Conservation (phyloP, 2,329 filamentous ascomycete species). For the Botryotinia narcissicola region DNA sequence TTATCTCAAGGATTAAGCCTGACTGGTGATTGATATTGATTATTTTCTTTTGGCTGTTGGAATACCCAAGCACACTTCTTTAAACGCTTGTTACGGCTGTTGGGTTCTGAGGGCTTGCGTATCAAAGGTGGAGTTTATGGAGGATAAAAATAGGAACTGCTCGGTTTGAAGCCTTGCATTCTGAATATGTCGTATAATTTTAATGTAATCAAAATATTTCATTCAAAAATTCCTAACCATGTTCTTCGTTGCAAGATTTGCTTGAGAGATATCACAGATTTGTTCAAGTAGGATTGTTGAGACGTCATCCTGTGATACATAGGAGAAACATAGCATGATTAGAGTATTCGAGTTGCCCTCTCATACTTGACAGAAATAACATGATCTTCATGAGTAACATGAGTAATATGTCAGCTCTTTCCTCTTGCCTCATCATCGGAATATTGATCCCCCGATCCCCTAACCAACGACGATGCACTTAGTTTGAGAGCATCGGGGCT, state of each 20-base stretch:
- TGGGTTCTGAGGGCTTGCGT: not conserved
- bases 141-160: not conserved
- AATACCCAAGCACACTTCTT: constrained; percentile 10
- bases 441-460: not conserved
- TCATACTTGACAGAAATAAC: not conserved
- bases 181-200: not conserved
- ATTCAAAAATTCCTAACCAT: not conserved
- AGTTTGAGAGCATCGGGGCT: not conserved
- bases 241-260: not conserved
- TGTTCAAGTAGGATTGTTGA: not conserved
- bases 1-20: not conserved
- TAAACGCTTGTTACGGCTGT: not conserved
- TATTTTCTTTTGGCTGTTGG: not conserved
- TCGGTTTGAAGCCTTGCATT: not conserved
- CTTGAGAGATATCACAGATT: not conserved
- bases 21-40: not conserved
- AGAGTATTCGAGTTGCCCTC: not conserved
- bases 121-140: not conserved
- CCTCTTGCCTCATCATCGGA: not conserved
- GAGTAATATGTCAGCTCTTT: not conserved
- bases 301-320: not conserved
- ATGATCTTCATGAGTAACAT: not conserved
- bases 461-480: not conserved
- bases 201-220: not conserved
- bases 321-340: not conserved